Evolutionary conservation across 768 basidiomycete species (phyloP).

Genomic region (Phanerochaete carnosa): DNA sequence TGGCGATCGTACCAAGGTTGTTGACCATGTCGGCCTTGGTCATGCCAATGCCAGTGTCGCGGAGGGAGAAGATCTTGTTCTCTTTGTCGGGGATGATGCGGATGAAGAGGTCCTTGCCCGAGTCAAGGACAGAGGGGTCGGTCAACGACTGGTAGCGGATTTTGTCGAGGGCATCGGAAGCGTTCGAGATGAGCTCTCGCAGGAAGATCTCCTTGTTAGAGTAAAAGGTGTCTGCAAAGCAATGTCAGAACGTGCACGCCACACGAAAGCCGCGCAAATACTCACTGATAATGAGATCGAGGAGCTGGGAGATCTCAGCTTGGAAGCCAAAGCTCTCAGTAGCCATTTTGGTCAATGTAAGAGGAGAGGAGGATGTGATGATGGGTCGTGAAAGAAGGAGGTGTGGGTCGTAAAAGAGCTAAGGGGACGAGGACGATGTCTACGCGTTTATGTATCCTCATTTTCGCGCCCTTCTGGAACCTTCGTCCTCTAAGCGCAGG

Average conservation of each 20-base stretch:
- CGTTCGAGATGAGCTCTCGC: constrained; percentile 96
- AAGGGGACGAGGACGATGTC: neutral
- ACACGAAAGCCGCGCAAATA: constrained; percentile 7
- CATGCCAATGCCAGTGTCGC: constrained; percentile 98
- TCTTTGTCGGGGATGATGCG: constrained; percentile 96
- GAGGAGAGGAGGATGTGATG: constrained; percentile 18
- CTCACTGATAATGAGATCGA: constrained; percentile 98
- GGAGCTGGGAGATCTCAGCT: constrained; percentile 97
- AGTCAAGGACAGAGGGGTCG: constrained; percentile 85
- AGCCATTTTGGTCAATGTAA: constrained; percentile 59
- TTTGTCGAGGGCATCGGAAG: constrained; percentile 98
- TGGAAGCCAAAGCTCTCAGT: constrained; percentile 91
- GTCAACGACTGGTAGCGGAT: constrained; percentile 96
- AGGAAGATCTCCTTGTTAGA: constrained; percentile 99
- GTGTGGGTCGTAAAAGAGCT: constrained; percentile 12
- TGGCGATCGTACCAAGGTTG: constrained; percentile 96
- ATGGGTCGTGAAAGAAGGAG: constrained; percentile 11
- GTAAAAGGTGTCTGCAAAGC: constrained; percentile 89
- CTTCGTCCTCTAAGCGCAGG: constrained; percentile 26
- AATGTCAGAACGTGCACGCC: neutral
- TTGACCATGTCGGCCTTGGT: constrained; percentile 99
- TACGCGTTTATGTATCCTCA: constrained; percentile 33
- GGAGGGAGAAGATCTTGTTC: constrained; percentile 85
- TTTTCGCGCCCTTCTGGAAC: constrained; percentile 38
- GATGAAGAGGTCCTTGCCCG: constrained; percentile 90